phyloP scores from a whole-genome alignment of 2,329 filamentous ascomycete genomes.

The Penicillium sp. region DNA sequence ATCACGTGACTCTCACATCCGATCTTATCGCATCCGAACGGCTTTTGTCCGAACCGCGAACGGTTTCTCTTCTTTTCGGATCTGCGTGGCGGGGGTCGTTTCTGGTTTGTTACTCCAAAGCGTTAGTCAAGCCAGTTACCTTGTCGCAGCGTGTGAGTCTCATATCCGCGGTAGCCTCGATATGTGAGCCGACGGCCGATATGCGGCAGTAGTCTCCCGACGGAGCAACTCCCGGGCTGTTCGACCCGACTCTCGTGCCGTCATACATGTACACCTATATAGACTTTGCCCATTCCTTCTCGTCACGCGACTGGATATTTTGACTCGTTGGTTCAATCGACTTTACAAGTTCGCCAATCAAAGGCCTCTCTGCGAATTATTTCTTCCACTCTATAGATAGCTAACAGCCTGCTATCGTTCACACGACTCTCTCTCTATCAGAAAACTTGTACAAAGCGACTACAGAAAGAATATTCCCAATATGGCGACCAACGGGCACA shows the following conservation, averaged over 20 bases:
- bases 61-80: constrained; percentile 10
- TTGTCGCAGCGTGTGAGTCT: neutral
- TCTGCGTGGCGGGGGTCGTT: constrained; percentile 8
- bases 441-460: neutral
- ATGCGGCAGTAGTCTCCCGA: constrained; percentile 8
- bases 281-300: neutral
- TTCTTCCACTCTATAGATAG: neutral
- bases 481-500: constrained; percentile 22
- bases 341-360: neutral
- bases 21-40: constrained; percentile 22
- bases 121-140: neutral
- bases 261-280: constrained; percentile 12
- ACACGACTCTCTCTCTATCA: neutral
- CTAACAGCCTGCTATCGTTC: neutral
- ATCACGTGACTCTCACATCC: constrained; percentile 15
- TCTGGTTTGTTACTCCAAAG: neutral
- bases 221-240: constrained; percentile 3
- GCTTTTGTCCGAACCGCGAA: constrained; percentile 1
- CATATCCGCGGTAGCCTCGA: neutral
- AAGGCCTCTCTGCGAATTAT: neutral
- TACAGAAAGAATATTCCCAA: no score
- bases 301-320: neutral
- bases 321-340: neutral
- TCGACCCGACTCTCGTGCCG: constrained; percentile 8
- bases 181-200: constrained; percentile 13